Base-by-base conservation (phyloP, 495 filamentous ascomycete species). In the Hypoxylon fuscum region DNA sequence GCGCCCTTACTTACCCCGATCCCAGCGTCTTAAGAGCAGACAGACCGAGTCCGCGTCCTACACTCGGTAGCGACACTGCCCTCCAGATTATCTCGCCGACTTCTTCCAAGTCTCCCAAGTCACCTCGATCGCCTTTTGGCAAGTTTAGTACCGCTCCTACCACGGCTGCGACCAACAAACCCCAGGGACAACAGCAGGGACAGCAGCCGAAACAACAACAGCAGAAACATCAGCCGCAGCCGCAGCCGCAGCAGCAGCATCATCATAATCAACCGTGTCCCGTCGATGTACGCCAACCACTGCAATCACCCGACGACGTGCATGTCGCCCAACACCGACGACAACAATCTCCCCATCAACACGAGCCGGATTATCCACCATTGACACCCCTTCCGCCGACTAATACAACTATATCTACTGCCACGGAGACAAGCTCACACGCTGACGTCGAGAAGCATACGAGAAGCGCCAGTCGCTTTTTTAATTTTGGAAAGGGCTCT, bases 81-180 rank as follows among this genome's bases (percentile, higher is more conserved):
- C 71, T 73, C 55, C 74, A 70, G 46, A 69, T 71, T 49, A 66
- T 63, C 52, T 75, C 70, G 52, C 66, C 73, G 32, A 54, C 72
- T 64, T 69, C 77, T 55, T 61, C 77, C 37, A 77, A 64, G 52
- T 83, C 81, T 47, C 80, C 80, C 37, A 78, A 74, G 62, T 82
- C 81, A 17, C 82, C 82, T 49, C 81, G 74, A 62, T 83, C 82
- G 15, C 82, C 82, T 6, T 79, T 83, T 63, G 71, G 75, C 45
- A 72, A 70, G 29, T 76, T 77, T 69, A 75, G 63, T 64, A 71
- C 61, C 23, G n/a, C n/a, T n/a, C n/a, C n/a, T n/a, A 49, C 34
- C 32, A 25, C 48, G 14, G 48, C 20, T 14, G 23, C 62, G 1
- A 32, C 59, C 10, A 68, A 58, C 48, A 50, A 54, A 38, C 59